Conservation (phyloP, 1,284 basidiomycete genomes). For the Leccinum fallax region DNA sequence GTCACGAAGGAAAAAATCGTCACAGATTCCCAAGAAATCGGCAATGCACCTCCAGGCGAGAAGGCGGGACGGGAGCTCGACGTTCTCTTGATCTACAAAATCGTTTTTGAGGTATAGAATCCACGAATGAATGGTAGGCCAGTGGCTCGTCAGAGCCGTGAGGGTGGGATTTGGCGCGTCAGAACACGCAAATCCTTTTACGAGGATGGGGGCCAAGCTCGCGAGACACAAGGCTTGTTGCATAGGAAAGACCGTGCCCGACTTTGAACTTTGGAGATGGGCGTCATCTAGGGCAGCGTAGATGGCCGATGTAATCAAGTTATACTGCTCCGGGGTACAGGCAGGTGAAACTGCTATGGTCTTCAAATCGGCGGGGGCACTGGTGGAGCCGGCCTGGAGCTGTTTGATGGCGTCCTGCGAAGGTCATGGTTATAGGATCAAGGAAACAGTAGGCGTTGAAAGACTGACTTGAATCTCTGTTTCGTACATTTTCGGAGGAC, state of each 20-base stretch:
- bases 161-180: slow-evolving; percentile 2
- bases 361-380: slow-evolving; percentile 20
- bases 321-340: slow-evolving; percentile 25
- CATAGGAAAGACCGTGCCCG: slow-evolving; percentile 15
- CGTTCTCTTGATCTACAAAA: slow-evolving; percentile 25
- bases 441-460: background rate
- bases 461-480: slow-evolving; percentile 21
- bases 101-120: slow-evolving; percentile 30
- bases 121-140: slow-evolving; percentile 26
- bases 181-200: background rate
- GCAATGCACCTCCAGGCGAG: slow-evolving; percentile 21
- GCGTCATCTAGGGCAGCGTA: slow-evolving; percentile 23
- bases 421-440: slow-evolving; percentile 1
- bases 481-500: slow-evolving; percentile 18
- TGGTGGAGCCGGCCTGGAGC: slow-evolving; percentile 24
- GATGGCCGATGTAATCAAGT: slow-evolving; percentile 21
- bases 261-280: slow-evolving; percentile 23
- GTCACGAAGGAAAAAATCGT: slow-evolving; percentile 15
- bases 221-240: slow-evolving; percentile 27
- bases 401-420: slow-evolving; percentile 22
- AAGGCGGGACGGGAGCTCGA: slow-evolving; percentile 28
- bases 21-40: slow-evolving; percentile 30
- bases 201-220: slow-evolving; percentile 21
- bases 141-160: slow-evolving; percentile 17
- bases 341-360: slow-evolving; percentile 22